A percentile compares a stretch with the other conserved stretches of the same genome.
phyloP scores from a whole-genome alignment of 306 rosid species.

The Casuarina equisetifolia region DNA sequence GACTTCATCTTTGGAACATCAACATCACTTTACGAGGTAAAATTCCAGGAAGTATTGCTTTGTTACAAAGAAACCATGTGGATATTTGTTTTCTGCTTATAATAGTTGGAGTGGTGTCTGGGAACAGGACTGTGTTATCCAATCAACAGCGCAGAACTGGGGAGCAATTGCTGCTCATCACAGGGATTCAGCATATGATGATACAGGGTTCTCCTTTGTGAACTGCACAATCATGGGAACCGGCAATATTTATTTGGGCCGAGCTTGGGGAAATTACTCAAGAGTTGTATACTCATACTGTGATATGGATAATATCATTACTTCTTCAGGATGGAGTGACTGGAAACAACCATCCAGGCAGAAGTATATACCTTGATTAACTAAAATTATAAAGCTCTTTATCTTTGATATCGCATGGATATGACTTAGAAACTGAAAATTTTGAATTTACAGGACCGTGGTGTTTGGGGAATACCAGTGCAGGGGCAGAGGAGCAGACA shows the following conservation, averaged over 20 bases:
- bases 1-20: constrained; percentile 84
- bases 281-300: constrained; percentile 70
- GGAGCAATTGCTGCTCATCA: constrained; percentile 97
- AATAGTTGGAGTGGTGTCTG: constrained; percentile 9
- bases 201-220: constrained; percentile 77
- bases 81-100: constrained; percentile 16
- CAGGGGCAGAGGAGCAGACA: constrained; percentile 68
- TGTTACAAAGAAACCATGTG: too few relatives aligned
- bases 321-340: constrained; percentile 73
- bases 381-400: background rate
- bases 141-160: constrained; percentile 47
- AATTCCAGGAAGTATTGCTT: background rate
- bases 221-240: constrained; percentile 62
- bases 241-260: constrained; percentile 62
- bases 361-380: constrained; percentile 34
- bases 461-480: constrained; percentile 71
- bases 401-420: background rate
- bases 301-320: constrained; percentile 51
- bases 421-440: background rate
- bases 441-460: constrained; percentile 59
- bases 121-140: constrained; percentile 61
- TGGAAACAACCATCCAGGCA: constrained; percentile 75
- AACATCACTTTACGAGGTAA: constrained; percentile 75
- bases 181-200: constrained; percentile 46
- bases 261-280: constrained; percentile 92